Evolutionary conservation across 345 rosid genomes (phyloP), one percentile per base, ranked within the genome.

Genomic region (Brassica rapa): DNA sequence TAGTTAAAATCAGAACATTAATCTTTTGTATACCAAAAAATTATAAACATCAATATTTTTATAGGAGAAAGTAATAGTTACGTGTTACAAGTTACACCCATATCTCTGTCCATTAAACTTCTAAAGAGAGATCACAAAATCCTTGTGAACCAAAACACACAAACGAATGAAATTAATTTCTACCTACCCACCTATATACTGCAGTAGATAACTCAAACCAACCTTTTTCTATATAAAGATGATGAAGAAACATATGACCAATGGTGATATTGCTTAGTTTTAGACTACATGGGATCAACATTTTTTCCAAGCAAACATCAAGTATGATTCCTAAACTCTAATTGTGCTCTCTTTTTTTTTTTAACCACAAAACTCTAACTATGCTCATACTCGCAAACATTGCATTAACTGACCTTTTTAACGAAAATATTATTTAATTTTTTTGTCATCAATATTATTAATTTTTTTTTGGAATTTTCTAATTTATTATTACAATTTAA

Each of bases 401-500:
- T 32, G 35, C 35, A 32, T 32, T 32, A 32, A 32, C 35, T 32
- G 35, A 32, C 35, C 4, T 32, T 32, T 32, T 32, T 32, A 4
- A 32, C 35, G 35, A 32, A 32, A 32, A 29, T 29, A 32, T 32
- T 32, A 32, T 32, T 32, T 32, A 32, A 32, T 25, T 32, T 32
- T 29, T 32, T 32, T 32, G 35, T 32, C 35, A 32, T 32, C 35
- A 32, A 32, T 32, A 32, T 32, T 32, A 5, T 32, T 32, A 30
- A 4, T 32, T 4, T 25, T 32, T 32, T 32, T 32, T 32, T 32
- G 35, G 35, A 32, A 32, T 32, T 32, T 9, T 75, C 49, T 23
- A 77, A 85, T 79, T 71, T 76, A 15, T 86, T 85, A 41, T 66
- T 19, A 19, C 21, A 19, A 19, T 19, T 19, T 19, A 19, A 19